Evolutionary conservation across 495 filamentous ascomycete species (phyloP), one percentile per base, ranked within the genome.

Genomic region (Xylaria nigripes): DNA sequence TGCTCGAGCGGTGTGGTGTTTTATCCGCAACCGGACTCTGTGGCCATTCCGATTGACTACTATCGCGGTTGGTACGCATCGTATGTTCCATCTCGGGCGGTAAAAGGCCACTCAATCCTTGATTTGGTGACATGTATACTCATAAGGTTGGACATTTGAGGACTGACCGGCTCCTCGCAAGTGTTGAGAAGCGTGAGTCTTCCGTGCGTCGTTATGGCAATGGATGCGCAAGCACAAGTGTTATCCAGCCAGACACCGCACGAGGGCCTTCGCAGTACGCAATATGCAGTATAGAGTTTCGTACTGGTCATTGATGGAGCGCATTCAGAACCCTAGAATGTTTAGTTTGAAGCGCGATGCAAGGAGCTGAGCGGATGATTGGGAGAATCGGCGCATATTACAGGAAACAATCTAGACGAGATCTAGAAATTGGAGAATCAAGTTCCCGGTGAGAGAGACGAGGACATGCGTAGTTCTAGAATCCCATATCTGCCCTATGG

Each of bases 11-110:
- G 22, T 58, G 54, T 13, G 60, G 54, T 19, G 62, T 40, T 19
- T 63, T 61, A 44, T 72, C 65, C 49, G 59, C 64, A 18, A 60
- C 55, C 18, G 68, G 61, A 62, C 64, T 67, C 54, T 58, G 48
- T n/a, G 65, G 61, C 70, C 67, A 72, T 42, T 69, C 65, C 43
- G 63, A 59, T 8, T 64, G 60, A 52, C 65, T 68, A 36, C 60
- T 61, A 40, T 67, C 54, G 38, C 57, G 50, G 45, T 60, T 54
- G 57, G 60, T 58, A 45, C 61, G 60, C 44, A 55, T 57, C 24
- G 62, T 58, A 29, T 54, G 59, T 13, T 65, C 67, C 64, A 63
- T 66, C 32, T 65, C 64, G 34, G 61, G 49, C 27, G 68, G 64
- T 30, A 65, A 59, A 46, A 67, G 57, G 57, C 62, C 74, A 66